Percentiles rank a stretch among this genome's conserved stretches.
phyloP scores from a whole-genome alignment of 148 eudicot species.

The Cornus controversa region DNA sequence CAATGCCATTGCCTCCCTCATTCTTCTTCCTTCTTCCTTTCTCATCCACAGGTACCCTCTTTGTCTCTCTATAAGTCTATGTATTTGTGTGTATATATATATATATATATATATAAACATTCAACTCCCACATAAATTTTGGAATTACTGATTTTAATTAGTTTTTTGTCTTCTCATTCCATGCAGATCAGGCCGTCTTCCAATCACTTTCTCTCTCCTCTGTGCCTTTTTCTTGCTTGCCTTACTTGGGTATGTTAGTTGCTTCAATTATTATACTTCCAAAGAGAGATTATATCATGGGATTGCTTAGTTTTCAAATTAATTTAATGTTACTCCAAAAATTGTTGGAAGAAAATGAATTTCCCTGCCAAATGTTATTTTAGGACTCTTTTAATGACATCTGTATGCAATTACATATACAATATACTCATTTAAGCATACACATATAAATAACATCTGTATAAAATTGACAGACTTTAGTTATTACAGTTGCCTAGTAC shows the following conservation, averaged over 20 bases:
- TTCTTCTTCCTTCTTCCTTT: constrained; percentile 57
- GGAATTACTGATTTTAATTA: neutral
- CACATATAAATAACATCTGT: neutral
- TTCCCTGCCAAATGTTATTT: too few relatives aligned
- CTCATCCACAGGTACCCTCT: neutral
- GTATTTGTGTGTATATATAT: neutral
- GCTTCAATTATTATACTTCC: neutral
- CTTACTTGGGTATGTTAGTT: constrained; percentile 43
- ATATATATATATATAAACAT: neutral
- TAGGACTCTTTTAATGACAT: too few relatives aligned
- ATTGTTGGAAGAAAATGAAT: neutral
- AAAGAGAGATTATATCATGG: neutral
- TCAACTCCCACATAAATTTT: neutral
- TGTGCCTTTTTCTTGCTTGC: constrained; percentile 70
- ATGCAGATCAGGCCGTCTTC: constrained; percentile 54
- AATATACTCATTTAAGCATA: neutral
- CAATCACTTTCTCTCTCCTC: constrained; percentile 43
- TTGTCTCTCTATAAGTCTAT: neutral
- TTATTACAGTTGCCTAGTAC: constrained; percentile 55
- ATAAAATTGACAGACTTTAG: neutral
- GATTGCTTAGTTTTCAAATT: neutral
- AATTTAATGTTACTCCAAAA: too few relatives aligned
- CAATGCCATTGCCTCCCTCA: constrained; percentile 65
- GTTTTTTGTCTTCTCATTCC: too few relatives aligned
- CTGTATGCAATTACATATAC: too few relatives aligned